Percentiles rank a stretch among this genome's conserved stretches.
Evolutionary conservation across 2,329 filamentous ascomycete species (phyloP).

Genomic region (Colletotrichum nymphaeae): DNA sequence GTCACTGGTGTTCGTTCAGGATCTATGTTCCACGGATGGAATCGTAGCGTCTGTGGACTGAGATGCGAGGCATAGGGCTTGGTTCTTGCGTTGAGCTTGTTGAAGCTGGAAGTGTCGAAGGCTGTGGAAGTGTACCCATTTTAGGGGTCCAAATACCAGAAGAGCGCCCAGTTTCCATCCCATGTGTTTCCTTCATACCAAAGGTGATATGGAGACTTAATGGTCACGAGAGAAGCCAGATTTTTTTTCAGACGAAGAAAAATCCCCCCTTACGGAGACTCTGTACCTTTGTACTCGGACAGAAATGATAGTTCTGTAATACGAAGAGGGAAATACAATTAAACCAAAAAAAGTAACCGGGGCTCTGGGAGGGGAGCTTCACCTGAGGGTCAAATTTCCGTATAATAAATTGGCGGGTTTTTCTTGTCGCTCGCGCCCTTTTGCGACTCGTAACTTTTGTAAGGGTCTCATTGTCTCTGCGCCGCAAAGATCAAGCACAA

Average conservation of each 20-base stretch:
- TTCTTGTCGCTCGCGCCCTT: constrained; percentile 21
- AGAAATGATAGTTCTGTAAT: neutral
- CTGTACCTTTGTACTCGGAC: neutral
- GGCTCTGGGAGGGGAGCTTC: neutral
- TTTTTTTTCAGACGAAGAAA: neutral
- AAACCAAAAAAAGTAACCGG: neutral
- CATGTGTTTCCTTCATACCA: neutral
- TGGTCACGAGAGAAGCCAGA: neutral
- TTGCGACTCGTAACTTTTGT: constrained; percentile 21
- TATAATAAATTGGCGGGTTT: constrained; percentile 19
- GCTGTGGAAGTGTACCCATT: neutral
- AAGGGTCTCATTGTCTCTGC: neutral
- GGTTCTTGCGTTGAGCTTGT: neutral
- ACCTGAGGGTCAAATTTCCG: constrained; percentile 34
- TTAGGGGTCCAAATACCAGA: neutral
- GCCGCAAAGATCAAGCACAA: neutral
- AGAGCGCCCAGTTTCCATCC: neutral
- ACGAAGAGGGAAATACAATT: neutral
- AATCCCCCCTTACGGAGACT: neutral
- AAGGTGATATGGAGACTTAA: neutral
- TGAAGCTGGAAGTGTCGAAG: neutral
- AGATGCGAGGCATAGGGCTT: too few relatives aligned
- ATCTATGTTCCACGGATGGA: neutral
- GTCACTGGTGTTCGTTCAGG: neutral
- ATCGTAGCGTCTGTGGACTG: neutral